Evolutionary conservation across 139 green algal genomes (phyloP).

Genomic region (Monoraphidium neglectum): DNA sequence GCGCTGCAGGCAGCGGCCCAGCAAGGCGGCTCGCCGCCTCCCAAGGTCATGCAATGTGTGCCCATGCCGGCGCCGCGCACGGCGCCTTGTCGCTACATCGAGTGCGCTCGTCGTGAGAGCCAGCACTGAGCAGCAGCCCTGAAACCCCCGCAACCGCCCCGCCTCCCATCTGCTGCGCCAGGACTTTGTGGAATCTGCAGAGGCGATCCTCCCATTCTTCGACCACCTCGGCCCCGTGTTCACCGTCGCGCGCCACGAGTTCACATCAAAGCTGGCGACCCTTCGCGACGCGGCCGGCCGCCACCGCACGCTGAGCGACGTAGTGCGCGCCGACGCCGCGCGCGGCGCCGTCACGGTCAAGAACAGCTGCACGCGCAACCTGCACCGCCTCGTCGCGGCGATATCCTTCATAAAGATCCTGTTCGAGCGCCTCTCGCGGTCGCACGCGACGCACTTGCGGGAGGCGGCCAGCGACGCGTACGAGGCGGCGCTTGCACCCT

Average conservation of each 20-base stretch:
- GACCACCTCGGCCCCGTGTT: slow-evolving; percentile 40
- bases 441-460: no score
- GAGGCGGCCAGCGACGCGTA: slow-evolving; percentile 50
- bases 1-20: no score
- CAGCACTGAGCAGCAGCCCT: no score
- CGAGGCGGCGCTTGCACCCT: slow-evolving; percentile 47
- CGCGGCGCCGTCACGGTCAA: slow-evolving; percentile 37
- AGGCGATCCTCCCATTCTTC: slow-evolving; percentile 43
- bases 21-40: no score
- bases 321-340: slow-evolving; percentile 17
- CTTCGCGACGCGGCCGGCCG: slow-evolving; percentile 2
- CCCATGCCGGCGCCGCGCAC: no score
- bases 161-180: background rate
- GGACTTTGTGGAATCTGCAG: slow-evolving; percentile 36
- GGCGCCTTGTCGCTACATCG: no score
- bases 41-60: no score
- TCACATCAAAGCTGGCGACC: slow-evolving; percentile 31
- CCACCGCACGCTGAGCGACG: slow-evolving; percentile 10
- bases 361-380: slow-evolving; percentile 64
- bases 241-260: slow-evolving; percentile 17
- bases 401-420: slow-evolving; percentile 62
- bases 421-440: slow-evolving; percentile 44
- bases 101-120: no score
- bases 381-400: slow-evolving; percentile 60
- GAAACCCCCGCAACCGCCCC: no score